Evolutionary conservation across 805 yeast genomes (phyloP), one percentile per base, ranked within the genome.

Genomic region (Jamesozyma hellenica): DNA sequence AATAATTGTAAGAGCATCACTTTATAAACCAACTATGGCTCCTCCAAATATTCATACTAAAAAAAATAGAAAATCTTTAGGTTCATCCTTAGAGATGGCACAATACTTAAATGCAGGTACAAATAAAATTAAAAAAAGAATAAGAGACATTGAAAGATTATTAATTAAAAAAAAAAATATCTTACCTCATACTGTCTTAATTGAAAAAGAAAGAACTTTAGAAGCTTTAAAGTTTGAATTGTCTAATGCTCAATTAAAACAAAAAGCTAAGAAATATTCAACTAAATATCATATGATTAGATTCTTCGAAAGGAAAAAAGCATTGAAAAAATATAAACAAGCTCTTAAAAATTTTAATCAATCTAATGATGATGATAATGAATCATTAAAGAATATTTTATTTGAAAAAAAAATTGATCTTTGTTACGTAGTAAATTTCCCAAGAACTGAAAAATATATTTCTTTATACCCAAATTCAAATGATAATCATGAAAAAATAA

Each of bases 251-350:
- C 68, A 70, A 43, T 44, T 59, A 29, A 61, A 62, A 25, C 63
- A 66, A 35, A 68, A 65, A 47, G 72, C 74, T 14, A 72, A 69
- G 46, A 68, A 71, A 39, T 63, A 68, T 30, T 75, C 85, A 11
- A 72, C 77, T 49, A 83, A 80, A 63, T 92, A 92, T 58, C 96
- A 86, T 56, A 87, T 86, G 88, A 86, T 92, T 36, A 73, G 90
- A 48, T 92, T 92, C 56, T 85, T 92, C 46, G 97, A 88, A 60
- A 76, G 72, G 55, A 85, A 86, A 64, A 88, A 87, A 69, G 92
- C 95, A 0, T 49, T 75, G 19, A 72, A 95, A 55, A 73, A 67
- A 42, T 75, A 83, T 53, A 82, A 79, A 47, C 64, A 67, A 42
- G 56, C 63, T 5, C 55, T 60, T 35, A 69, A 67, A 43, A 48